Evolutionary conservation across 1,139 yeast genomes (phyloP).

Genomic region (Yamadazyma membranifaciens): DNA sequence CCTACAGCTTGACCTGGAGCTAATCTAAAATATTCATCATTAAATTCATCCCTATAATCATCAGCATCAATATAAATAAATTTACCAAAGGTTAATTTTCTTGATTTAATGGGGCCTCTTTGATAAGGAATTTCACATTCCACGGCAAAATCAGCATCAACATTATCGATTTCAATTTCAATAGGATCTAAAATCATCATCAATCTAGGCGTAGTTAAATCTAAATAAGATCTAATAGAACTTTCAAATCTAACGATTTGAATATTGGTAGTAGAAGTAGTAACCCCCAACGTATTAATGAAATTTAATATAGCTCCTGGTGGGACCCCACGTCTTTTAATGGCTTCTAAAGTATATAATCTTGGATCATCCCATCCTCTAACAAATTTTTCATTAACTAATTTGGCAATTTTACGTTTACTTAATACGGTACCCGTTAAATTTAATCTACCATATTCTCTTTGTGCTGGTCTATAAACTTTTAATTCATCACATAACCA

Average conservation of each 20-base stretch:
- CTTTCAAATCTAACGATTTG: constrained; percentile 88
- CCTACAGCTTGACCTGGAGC: constrained; percentile 97
- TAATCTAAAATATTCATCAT: constrained; percentile 73
- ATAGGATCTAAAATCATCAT: constrained; percentile 92
- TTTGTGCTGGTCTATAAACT: constrained; percentile 96
- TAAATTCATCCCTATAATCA: constrained; percentile 71
- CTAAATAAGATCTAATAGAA: constrained; percentile 83
- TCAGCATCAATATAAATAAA: constrained; percentile 78
- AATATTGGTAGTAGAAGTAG: constrained; percentile 88
- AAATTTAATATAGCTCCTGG: constrained; percentile 97
- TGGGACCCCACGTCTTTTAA: constrained; percentile 96
- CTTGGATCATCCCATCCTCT: constrained; percentile 99
- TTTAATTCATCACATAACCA: constrained; percentile 97
- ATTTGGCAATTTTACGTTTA: constrained; percentile 91
- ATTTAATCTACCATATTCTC: constrained; percentile 96
- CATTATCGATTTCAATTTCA: constrained; percentile 77
- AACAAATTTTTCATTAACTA: constrained; percentile 77
- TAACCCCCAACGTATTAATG: constrained; percentile 94
- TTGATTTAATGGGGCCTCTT: constrained; percentile 64
- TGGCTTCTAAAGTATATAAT: constrained; percentile 88
- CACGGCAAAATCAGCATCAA: constrained; percentile 72
- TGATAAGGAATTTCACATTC: constrained; percentile 80
- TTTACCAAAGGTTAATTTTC: constrained; percentile 76
- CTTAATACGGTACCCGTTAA: constrained; percentile 93
- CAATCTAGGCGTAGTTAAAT: constrained; percentile 88